Conservation (phyloP, 2,329 filamentous ascomycete genomes). For the Chaetoscypha palmicola region DNA sequence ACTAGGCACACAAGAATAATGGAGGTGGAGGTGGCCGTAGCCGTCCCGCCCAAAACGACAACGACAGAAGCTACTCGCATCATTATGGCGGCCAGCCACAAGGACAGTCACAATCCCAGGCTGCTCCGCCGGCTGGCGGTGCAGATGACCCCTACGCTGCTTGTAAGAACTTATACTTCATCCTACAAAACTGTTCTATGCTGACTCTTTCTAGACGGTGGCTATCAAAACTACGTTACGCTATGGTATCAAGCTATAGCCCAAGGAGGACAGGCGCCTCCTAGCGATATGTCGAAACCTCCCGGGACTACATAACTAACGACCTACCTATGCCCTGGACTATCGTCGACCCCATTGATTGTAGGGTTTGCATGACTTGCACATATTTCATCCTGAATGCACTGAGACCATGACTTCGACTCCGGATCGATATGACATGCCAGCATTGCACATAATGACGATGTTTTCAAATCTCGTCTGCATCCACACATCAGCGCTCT, state of each 20-base stretch:
- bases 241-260: conserved; percentile 72
- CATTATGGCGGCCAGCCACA: conserved; percentile 36
- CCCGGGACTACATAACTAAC: conserved; percentile 33
- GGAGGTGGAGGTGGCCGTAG: conserved; percentile 40
- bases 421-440: conserved; percentile 29
- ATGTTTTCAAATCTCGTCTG: conserved; percentile 8
- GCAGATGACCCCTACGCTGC: conserved; percentile 65
- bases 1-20: conserved; percentile 45
- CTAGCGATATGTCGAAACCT: conserved; percentile 34
- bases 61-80: conserved; percentile 47
- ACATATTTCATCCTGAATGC: conserved; percentile 24
- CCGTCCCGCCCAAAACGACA: conserved; percentile 43
- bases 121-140: conserved; percentile 39
- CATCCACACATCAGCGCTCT: no score
- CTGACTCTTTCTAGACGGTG: conserved; percentile 52
- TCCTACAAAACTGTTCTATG: no score
- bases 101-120: conserved; percentile 37
- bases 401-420: conserved; percentile 30
- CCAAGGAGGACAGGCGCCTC: conserved; percentile 36
- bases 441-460: conserved; percentile 28
- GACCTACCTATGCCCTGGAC: conserved; percentile 21
- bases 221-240: conserved; percentile 72
- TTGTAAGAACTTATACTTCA: conserved; percentile 43
- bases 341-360: conserved; percentile 25
- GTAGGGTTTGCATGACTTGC: conserved; percentile 30